Evolutionary conservation across 768 basidiomycete species (phyloP), one percentile per base, ranked within the genome.

Genomic region (Lactarius vividus): DNA sequence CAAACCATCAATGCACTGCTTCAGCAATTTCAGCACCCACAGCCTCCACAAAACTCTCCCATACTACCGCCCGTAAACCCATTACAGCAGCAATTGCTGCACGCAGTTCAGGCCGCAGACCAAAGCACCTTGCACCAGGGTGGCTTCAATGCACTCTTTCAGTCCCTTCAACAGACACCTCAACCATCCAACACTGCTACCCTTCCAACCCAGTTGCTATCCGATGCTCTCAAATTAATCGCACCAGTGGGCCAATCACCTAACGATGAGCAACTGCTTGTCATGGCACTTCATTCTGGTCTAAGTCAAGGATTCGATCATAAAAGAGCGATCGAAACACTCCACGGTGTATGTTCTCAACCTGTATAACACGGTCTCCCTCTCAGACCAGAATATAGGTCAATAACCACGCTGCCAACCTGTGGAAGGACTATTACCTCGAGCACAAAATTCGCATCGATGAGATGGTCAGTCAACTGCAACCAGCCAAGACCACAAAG

Each of bases 341-440:
- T 91, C 20, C 88, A 90, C 71, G 85, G 86, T 37, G 88, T 89
- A 73, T 69, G 85, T 77, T 26, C 1, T 61, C 37, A 16, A 13
- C 2, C 23, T 52, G 54, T 59, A 10, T 64, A n/a, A n/a, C 31
- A 8, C 52, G 26, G n/a, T 67, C 39, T 65, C 55, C 39, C 54
- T 61, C 39, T 46, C 53, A 57, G 23, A 8, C 15, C 44, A 44
- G 44, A 20, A 46, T 37, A 15, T 39, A 82, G 81, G 74, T 79
- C 56, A 80, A 83, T 52, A 78, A 79, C 31, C 81, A 83, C 44
- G 74, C 78, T 13, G 82, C 88, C 42, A 85, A 80, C 73, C 75
- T 88, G 28, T 92, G 89, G 89, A 91, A 91, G 72, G 90, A 92
- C 70, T 90, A 90, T 72, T 92, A 88, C 70, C 80, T 92, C 18